Base-by-base conservation (phyloP, 1,284 basidiomycete genomes). In the Gomphus sp. region DNA sequence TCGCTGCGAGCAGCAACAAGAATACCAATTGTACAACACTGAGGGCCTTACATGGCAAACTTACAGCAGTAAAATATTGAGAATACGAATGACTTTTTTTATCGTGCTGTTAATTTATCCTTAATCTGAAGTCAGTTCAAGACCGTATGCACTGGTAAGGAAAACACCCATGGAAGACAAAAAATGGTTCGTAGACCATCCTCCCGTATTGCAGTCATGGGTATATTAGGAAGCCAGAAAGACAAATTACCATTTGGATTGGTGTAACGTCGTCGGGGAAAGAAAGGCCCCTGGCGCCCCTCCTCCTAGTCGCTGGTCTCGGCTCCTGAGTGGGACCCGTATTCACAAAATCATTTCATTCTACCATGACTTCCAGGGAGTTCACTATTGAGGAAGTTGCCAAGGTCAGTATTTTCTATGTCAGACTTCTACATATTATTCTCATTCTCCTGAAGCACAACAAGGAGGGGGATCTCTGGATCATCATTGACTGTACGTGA, bases 391-490 rank as follows among this genome's bases (percentile, higher is more conserved):
- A 82, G 31, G 81, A 85, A 61, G 76, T 85, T 52, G 74, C 76
- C 16, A 73, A 78, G 76, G 83, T 84, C 36, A 28, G 50, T 36
- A 28, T n/a, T 59, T 54, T 16, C 45, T 25, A 50, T 59, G 22
- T 44, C 28, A 45, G 14, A 45, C 60, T 59, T 49, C 22, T n/a
- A n/a, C 28, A 31, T 31, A 31, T 31, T 31, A 47, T 50, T 33
- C 22, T 36, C 47, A 41, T 55, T 45, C 31, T 37, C 36, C 49
- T 56, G 10, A 63, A 91, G 88, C 90, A 92, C 72, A 87, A 89
- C 76, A 84, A 81, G 68, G 78, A 81, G 63, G 87, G 82, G 37
- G 83, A 91, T 70, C 70, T 67, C 50, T 36, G 11, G 51, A n/a
- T 44, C 48, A 50, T 34, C 34, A 55, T 48, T 16, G 31, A 47